Percentiles rank a stretch among this genome's conserved stretches.
Conservation (phyloP, 345 rosid genomes). For the Corchorus capsularis region DNA sequence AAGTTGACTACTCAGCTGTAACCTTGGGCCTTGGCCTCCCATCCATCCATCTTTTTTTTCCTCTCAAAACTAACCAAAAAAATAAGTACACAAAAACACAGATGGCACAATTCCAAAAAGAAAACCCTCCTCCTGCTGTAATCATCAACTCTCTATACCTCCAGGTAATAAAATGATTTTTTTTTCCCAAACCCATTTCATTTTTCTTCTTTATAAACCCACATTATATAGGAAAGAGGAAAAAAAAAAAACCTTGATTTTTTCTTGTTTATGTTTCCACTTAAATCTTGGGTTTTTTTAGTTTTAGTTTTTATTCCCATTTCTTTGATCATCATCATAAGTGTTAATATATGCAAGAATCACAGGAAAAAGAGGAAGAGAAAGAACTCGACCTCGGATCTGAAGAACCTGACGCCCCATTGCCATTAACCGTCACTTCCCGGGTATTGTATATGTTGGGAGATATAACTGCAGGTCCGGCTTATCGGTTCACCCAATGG, state of each 20-base stretch:
- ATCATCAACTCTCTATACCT: conserved; percentile 30
- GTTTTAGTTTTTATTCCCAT: background rate
- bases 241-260: background rate
- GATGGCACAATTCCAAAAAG: conserved; percentile 26
- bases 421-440: conserved; percentile 91
- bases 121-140: conserved; percentile 13
- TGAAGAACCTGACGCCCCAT: conserved; percentile 65
- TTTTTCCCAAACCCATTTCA: background rate
- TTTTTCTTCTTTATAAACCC: background rate
- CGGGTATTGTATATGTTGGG: conserved; percentile 99
- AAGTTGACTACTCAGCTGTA: conserved; percentile 16
- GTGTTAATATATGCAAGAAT: conserved; percentile 26
- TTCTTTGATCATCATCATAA: conserved; percentile 8
- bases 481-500: conserved; percentile 89
- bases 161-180: background rate
- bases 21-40: conserved; percentile 8
- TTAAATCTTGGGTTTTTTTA: background rate
- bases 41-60: background rate
- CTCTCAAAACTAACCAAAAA: conserved; percentile 7
- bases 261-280: background rate
- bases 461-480: conserved; percentile 87
- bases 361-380: conserved; percentile 68
- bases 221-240: background rate
- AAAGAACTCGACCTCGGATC: conserved; percentile 55
- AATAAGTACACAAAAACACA: background rate